These are phyloP conservation scores for Aspergillus melleus DNA, from an alignment of 2,329 filamentous ascomycete species.

Conservation along the genomic window DNA sequence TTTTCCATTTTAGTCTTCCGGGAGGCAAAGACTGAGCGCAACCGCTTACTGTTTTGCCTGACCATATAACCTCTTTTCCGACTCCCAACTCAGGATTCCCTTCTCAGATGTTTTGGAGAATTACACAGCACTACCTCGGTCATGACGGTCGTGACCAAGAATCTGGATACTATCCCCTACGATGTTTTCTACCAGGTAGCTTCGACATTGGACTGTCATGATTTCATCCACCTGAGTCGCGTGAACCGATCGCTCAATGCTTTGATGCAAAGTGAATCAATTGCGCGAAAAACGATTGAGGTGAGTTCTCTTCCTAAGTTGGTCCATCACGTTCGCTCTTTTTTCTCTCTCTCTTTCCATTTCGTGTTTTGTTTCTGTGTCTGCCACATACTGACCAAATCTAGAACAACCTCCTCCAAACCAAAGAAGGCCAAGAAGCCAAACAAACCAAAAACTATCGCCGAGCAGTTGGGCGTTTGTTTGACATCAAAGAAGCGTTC, in stretches of 20 bases:
- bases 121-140: slow-evolving; percentile 11
- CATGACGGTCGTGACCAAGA: slow-evolving; percentile 23
- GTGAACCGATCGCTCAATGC: slow-evolving; percentile 54
- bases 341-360: neutral
- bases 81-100: neutral
- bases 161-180: slow-evolving; percentile 56
- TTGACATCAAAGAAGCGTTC: slow-evolving; percentile 62
- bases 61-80: neutral
- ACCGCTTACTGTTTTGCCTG: neutral
- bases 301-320: slow-evolving; percentile 39
- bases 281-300: slow-evolving; percentile 60
- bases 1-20: neutral
- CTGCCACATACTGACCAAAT: slow-evolving; percentile 5
- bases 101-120: slow-evolving; percentile 5
- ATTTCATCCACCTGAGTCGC: slow-evolving; percentile 58
- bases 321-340: neutral
- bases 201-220: slow-evolving; percentile 55
- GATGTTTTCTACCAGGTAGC: slow-evolving; percentile 65
- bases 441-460: slow-evolving; percentile 46
- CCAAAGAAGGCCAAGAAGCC: slow-evolving; percentile 48
- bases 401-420: slow-evolving; percentile 45
- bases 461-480: slow-evolving; percentile 58
- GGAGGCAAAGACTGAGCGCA: neutral
- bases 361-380: neutral
- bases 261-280: slow-evolving; percentile 54